Conservation (phyloP, 2,329 filamentous ascomycete species). For the Fusarium illudens region DNA sequence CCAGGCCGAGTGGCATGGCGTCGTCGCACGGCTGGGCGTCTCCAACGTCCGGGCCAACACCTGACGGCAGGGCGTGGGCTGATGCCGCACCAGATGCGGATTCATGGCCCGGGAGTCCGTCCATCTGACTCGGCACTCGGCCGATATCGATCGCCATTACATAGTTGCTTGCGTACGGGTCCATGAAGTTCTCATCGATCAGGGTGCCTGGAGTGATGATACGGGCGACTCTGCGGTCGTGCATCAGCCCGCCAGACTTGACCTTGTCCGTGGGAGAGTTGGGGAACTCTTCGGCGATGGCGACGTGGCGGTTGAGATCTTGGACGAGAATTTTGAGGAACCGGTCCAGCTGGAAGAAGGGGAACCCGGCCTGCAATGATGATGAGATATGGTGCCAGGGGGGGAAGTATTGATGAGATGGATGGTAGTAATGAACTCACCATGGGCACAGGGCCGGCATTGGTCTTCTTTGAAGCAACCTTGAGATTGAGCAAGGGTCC, state of each 20-base stretch:
- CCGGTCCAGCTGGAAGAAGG: constrained; percentile 89
- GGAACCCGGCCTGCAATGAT: constrained; percentile 79
- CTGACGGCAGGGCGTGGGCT: constrained; percentile 30
- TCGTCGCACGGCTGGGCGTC: constrained; percentile 26
- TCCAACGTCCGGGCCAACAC: constrained; percentile 26
- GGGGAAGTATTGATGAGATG: constrained; percentile 4
- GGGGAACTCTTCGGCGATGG: constrained; percentile 91
- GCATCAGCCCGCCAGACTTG: constrained; percentile 80
- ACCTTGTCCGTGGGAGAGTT: constrained; percentile 74
- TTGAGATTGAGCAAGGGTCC: constrained; percentile 89
- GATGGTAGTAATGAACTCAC: constrained; percentile 54
- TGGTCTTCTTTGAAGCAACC: constrained; percentile 82
- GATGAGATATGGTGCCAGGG: constrained; percentile 25
- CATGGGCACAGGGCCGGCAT: constrained; percentile 83
- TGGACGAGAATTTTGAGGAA: constrained; percentile 94
- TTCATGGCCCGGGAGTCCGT: constrained; percentile 22
- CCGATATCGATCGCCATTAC: constrained; percentile 78
- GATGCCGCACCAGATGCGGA: constrained; percentile 25
- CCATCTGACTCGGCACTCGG: constrained; percentile 20
- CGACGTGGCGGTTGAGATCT: constrained; percentile 89
- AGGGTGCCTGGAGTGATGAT: constrained; percentile 94
- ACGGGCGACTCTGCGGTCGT: constrained; percentile 83
- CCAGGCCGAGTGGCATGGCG: constrained; percentile 70
- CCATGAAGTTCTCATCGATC: constrained; percentile 97
- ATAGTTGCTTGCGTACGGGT: constrained; percentile 93